phyloP scores from a whole-genome alignment of 345 rosid species.

The Eutrema japonicum region DNA sequence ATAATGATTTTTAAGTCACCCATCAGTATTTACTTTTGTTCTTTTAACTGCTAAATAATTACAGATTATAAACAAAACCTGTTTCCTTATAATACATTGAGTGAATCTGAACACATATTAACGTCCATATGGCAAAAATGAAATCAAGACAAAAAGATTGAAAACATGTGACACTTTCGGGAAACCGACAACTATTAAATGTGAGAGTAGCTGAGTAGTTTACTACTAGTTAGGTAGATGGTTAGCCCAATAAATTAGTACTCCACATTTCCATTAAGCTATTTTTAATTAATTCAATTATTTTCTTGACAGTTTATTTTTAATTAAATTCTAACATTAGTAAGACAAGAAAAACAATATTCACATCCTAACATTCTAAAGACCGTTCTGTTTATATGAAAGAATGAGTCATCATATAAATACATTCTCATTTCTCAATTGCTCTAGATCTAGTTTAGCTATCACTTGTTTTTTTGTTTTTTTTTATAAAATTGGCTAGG shows the following conservation, averaged over 20 bases:
- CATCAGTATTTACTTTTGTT: neutral
- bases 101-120: neutral
- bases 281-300: neutral
- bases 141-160: neutral
- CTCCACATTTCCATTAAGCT: neutral
- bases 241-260: neutral
- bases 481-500: neutral
- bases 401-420: neutral
- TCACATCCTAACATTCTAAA: neutral
- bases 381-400: neutral
- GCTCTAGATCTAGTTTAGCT: neutral
- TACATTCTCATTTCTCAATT: conserved; percentile 1
- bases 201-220: neutral
- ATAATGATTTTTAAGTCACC: neutral
- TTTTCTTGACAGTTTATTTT: neutral
- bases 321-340: neutral
- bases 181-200: conserved; percentile 19
- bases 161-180: conserved; percentile 17
- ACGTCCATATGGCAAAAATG: neutral
- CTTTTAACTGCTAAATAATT: neutral
- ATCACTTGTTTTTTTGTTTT: neutral
- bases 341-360: neutral
- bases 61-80: neutral
- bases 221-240: neutral
- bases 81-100: neutral